A percentile compares a stretch with the other conserved stretches of the same genome.
Conservation (phyloP, 2,329 filamentous ascomycete genomes). For the Ascochyta clinopodiicola region DNA sequence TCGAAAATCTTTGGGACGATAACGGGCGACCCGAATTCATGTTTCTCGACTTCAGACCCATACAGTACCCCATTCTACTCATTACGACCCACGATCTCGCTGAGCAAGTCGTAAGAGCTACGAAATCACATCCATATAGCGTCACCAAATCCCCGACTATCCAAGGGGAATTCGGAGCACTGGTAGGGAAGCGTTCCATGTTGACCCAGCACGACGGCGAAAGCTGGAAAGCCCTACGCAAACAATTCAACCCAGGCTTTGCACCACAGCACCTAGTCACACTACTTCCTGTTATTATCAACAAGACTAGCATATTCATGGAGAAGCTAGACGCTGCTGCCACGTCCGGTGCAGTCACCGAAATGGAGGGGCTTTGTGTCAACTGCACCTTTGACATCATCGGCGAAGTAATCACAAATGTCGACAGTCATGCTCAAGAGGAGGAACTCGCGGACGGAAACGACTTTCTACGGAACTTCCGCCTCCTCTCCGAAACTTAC, state of each 20-base stretch:
- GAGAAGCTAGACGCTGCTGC: constrained; percentile 39
- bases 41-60: constrained; percentile 43
- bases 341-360: constrained; percentile 28
- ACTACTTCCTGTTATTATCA: constrained; percentile 43
- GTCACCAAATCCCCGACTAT: constrained; percentile 45
- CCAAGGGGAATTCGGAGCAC: constrained; percentile 17
- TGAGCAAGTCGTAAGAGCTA: constrained; percentile 41
- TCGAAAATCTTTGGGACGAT: constrained; percentile 36
- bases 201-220: constrained; percentile 34
- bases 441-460: constrained; percentile 20
- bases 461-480: constrained; percentile 37
- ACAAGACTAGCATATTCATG: constrained; percentile 45
- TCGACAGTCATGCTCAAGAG: constrained; percentile 40
- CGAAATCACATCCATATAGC: constrained; percentile 40
- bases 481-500: constrained; percentile 28
- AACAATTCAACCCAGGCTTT: constrained; percentile 49
- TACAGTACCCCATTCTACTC: constrained; percentile 31
- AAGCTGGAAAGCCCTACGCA: constrained; percentile 45
- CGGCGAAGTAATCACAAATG: constrained; percentile 38
- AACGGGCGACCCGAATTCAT: constrained; percentile 37
- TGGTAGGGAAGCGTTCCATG: constrained; percentile 41
- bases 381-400: constrained; percentile 47
- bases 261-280: constrained; percentile 45
- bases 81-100: constrained; percentile 43
- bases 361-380: constrained; percentile 40